phyloP scores from a whole-genome alignment of 345 rosid species.

The Excoecaria agallocha region DNA sequence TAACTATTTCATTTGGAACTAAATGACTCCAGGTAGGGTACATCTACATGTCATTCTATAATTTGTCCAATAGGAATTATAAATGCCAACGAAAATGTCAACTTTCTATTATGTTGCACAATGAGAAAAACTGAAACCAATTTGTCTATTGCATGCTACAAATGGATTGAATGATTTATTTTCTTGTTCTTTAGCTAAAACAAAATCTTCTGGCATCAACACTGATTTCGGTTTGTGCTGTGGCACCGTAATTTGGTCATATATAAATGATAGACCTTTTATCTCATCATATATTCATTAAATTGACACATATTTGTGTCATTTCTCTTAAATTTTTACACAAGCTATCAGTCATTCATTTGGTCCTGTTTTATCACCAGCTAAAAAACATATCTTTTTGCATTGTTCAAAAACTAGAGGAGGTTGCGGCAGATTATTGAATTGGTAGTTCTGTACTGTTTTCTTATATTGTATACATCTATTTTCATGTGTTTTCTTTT shows the following conservation, averaged over 20 bases:
- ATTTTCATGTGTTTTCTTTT: slow-evolving; percentile 25
- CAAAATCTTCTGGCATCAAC: background rate
- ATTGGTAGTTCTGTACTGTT: slow-evolving; percentile 19
- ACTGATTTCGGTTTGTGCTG: background rate
- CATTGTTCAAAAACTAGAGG: background rate
- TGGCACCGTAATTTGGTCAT: background rate
- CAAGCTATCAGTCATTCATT: background rate
- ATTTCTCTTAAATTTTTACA: background rate
- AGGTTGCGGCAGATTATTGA: background rate
- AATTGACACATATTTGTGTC: background rate
- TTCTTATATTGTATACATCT: slow-evolving; percentile 15
- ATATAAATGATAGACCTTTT: background rate
- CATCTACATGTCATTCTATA: background rate
- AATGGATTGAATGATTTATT: background rate
- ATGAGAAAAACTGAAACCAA: background rate
- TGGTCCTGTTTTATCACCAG: background rate
- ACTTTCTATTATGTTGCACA: background rate
- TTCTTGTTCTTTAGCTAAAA: background rate
- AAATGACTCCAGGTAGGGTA: background rate
- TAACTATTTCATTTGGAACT: background rate
- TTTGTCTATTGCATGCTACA: background rate
- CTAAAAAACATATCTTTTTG: background rate
- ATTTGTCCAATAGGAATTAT: background rate
- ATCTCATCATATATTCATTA: background rate
- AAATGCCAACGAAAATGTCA: background rate